Percentiles rank a stretch among this genome's conserved stretches.
These are phyloP conservation scores for Gossypium schwendimanii DNA, from an alignment of 441 rosid species.

Conservation along the genomic window DNA sequence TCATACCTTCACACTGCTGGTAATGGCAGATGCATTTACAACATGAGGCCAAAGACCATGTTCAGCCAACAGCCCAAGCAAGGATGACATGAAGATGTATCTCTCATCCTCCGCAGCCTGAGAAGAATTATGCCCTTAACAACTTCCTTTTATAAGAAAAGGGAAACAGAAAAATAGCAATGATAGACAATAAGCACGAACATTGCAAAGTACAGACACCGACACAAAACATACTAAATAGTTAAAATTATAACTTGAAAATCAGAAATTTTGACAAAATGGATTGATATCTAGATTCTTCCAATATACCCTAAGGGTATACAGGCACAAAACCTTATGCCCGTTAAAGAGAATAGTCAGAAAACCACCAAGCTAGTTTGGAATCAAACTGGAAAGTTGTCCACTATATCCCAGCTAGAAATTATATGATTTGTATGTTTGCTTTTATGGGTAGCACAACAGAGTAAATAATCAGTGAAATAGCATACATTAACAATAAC, in stretches of 20 bases:
- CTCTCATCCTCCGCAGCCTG: slow-evolving; percentile 82
- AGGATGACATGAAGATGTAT: slow-evolving; percentile 71
- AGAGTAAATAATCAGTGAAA: background rate
- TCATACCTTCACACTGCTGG: slow-evolving; percentile 65
- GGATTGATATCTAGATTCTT: background rate
- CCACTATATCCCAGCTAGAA: background rate
- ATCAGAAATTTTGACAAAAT: background rate
- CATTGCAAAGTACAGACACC: background rate
- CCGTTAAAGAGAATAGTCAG: background rate
- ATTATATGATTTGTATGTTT: background rate
- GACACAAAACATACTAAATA: background rate
- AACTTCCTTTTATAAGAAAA: background rate
- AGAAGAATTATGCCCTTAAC: slow-evolving; percentile 12
- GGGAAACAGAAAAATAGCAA: background rate
- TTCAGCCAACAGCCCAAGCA: slow-evolving; percentile 82
- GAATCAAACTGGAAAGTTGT: background rate
- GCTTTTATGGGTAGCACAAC: background rate
- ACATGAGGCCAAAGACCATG: slow-evolving; percentile 69
- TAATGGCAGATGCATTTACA: slow-evolving; percentile 65
- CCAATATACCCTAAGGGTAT: background rate
- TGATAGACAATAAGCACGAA: background rate
- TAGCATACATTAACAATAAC: background rate
- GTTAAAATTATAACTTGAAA: background rate
- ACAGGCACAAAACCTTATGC: background rate
- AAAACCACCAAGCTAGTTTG: background rate